A percentile compares a stretch with the other conserved stretches of the same genome.
These are phyloP conservation scores for Madurella mycetomatis DNA, from an alignment of 2,329 filamentous ascomycete genomes.

Conservation along the genomic window DNA sequence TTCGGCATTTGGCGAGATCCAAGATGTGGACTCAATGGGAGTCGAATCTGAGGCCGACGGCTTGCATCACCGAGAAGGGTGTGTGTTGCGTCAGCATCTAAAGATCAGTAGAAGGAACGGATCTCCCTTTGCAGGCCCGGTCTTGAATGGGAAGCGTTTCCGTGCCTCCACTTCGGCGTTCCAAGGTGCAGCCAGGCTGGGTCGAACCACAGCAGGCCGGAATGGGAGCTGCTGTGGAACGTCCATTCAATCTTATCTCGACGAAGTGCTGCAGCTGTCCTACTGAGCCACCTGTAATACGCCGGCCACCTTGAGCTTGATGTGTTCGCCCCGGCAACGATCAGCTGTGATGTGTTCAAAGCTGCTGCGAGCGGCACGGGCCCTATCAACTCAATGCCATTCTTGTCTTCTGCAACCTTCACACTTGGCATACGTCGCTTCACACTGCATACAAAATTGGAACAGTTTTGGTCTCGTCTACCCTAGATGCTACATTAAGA, in stretches of 20 bases:
- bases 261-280: constrained; percentile 5
- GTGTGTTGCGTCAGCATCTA: neutral
- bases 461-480: too few species aligned
- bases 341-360: neutral
- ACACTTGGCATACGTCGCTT: too few species aligned
- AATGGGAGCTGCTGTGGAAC: constrained; percentile 15
- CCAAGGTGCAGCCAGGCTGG: neutral
- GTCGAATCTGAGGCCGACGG: neutral
- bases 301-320: too few species aligned
- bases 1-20: constrained; percentile 5
- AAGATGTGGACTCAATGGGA: neutral
- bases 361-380: constrained; percentile 3
- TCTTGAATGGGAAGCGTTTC: neutral
- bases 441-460: too few species aligned
- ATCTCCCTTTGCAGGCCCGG: too few species aligned
- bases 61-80: constrained; percentile 1
- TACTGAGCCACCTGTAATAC: neutral
- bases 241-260: constrained; percentile 10
- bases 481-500: too few species aligned
- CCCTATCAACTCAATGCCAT: constrained; percentile 1
- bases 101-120: too few species aligned
- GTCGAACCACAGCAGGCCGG: neutral
- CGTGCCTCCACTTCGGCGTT: neutral
- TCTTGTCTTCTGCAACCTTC: too few species aligned
- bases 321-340: too few species aligned